These are phyloP conservation scores for Gracilaria caudata DNA, from an alignment of 23 red algal genomes.

Conservation along the genomic window DNA sequence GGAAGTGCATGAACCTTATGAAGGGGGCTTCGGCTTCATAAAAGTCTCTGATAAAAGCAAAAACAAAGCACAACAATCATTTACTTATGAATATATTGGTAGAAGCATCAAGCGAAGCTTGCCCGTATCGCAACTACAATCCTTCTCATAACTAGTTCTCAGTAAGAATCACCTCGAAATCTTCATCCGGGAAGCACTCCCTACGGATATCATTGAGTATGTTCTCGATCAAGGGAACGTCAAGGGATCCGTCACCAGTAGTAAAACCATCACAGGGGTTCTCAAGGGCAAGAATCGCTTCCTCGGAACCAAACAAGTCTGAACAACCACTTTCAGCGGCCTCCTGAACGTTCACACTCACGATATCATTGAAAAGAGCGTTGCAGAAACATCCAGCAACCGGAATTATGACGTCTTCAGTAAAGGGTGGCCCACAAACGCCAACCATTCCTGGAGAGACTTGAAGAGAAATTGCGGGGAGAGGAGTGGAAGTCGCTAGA, in stretches of 20 bases:
- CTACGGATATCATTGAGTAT: neutral
- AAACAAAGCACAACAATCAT: no score
- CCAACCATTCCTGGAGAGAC: conserved; percentile 1
- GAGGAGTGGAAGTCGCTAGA: neutral
- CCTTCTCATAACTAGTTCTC: neutral
- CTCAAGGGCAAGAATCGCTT: conserved; percentile 2
- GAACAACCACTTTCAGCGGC: neutral
- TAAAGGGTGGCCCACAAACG: neutral
- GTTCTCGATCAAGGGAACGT: neutral
- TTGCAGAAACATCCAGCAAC: conserved; percentile 12
- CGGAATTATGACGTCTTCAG: neutral
- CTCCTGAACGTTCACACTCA: conserved; percentile 15
- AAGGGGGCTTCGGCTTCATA: no score
- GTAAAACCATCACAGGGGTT: conserved; percentile 6
- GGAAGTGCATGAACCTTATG: no score
- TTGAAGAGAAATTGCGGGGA: neutral
- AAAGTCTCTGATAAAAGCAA: no score
- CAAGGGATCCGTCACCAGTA: neutral
- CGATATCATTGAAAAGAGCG: conserved; percentile 1
- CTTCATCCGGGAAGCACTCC: conserved; percentile 10
- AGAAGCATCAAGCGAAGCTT: neutral
- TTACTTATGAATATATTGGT: no score
- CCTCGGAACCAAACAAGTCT: neutral
- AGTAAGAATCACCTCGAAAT: conserved; percentile 2
- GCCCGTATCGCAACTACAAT: neutral